These are phyloP conservation scores for Beauveria bassiana DNA, from an alignment of 2,329 filamentous ascomycete genomes.

Conservation along the genomic window DNA sequence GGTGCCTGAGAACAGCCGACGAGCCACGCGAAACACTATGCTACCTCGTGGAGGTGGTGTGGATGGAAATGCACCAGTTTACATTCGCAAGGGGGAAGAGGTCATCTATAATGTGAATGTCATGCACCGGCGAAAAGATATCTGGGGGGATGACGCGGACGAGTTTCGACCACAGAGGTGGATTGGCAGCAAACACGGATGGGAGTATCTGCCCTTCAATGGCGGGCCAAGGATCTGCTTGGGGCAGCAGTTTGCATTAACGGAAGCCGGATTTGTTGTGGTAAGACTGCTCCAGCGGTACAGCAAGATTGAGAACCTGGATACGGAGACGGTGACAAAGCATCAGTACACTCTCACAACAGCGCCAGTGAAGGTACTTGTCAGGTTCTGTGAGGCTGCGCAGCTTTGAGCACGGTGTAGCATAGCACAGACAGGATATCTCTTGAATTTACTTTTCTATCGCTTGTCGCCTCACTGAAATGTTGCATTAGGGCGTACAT, in stretches of 20 bases:
- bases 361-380: background rate
- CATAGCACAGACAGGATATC: background rate
- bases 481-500: too few relatives aligned
- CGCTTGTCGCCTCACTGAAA: too few relatives aligned
- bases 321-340: background rate
- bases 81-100: conserved; percentile 23
- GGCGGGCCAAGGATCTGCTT: conserved; percentile 48
- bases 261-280: conserved; percentile 61
- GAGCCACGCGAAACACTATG: conserved; percentile 23
- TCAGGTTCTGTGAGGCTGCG: background rate
- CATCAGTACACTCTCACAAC: background rate
- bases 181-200: conserved; percentile 23
- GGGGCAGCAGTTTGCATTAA: conserved; percentile 66
- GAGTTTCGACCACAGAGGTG: conserved; percentile 30
- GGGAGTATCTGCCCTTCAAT: conserved; percentile 30
- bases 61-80: conserved; percentile 23
- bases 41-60: conserved; percentile 29
- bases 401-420: background rate
- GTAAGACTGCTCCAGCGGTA: conserved; percentile 55
- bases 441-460: background rate
- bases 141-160: conserved; percentile 28
- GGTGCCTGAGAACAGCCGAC: conserved; percentile 26
- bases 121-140: conserved; percentile 26
- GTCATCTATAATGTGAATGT: conserved; percentile 18
- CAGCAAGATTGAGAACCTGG: background rate